Base-by-base conservation (phyloP, 225 moss, liverwort and hornwort genomes). In the Asterella californica region DNA sequence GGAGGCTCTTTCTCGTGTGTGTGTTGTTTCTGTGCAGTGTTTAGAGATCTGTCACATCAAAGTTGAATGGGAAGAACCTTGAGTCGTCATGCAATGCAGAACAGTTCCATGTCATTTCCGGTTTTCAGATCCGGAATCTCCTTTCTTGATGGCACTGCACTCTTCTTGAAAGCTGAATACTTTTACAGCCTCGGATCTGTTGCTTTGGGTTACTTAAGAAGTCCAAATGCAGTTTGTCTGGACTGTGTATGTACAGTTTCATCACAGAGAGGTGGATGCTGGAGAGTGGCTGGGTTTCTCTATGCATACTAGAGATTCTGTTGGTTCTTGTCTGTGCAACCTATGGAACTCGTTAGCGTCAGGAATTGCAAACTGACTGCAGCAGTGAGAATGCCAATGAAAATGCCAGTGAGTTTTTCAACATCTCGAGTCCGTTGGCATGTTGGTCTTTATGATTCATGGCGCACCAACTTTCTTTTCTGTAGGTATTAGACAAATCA, bases 401-500 rank as follows among this genome's bases (percentile, higher is more conserved):
- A 9, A 10, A 61, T 61, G 61, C n/a, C 61, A 61, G n/a, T 61
- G n/a, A 11, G 25, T 2, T 27, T 61, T 61, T 61, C n/a, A 61
- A 61, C n/a, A 61, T n/a, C n/a, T n/a, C n/a, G 61, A 61, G n/a
- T 61, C 27, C n/a, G 61, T 61, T 61, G 61, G 61, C 61, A 27
- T 25, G 25, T 8, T 61, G n/a, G n/a, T 27, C 2, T 61, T 25
- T 27, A 7, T 61, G 61, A 61, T 61, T 61, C 61, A 9, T 61
- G 61, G 61, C 61, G 61, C 61, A 61, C 61, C 61, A 61, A 61
- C 61, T 25, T 21, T 61, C 57, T 61, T 21, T 61, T 10, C n/a
- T 27, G 27, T 27, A 5, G 61, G 61, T 25, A 27, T 61, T 19
- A 61, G n/a, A 61, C 7, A 21, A 61, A 61, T 27, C n/a, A 7